Evolutionary conservation across 2,329 filamentous ascomycete genomes (phyloP), one percentile per base, ranked within the genome.

Genomic region (Colletotrichum camelliae): DNA sequence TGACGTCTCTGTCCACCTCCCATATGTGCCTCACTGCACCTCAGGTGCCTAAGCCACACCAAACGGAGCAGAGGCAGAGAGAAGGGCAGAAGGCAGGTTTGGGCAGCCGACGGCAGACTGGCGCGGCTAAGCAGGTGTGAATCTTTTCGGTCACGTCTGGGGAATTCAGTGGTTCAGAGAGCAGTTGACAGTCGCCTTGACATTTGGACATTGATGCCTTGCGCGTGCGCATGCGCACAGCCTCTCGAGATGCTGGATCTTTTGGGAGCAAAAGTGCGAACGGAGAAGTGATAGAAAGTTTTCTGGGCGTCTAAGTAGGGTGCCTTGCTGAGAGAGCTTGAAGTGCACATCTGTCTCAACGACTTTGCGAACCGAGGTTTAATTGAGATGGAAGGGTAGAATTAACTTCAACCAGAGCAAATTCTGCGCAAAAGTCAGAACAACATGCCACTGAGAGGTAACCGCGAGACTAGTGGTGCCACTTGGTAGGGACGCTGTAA

Each of bases 391-490:
- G 55, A 31, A 4, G 18, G 8, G 16, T 16, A 31, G 7, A n/a
- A 31, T 31, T 31, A 12, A 27, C 15, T 31, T 58, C 55, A 58
- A 31, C 27, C 55, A 31, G 24, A 31, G 55, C 7, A 58, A 58
- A 58, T 21, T 52, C 43, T 52, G 43, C 43, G 43, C 43, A 29
- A 58, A 71, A 70, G 64, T 57, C 68, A 58, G 61, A 24, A 65
- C 16, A 72, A 75, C 72, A 72, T 67, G 72, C 73, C 70, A 73
- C 35, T n/a, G 62, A 31, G 60, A 33, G 33, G 18, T 27, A 58
- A 68, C 73, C 70, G 64, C 39, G 43, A 73, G 73, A 75, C 58
- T 21, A 52, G 70, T 75, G 57, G 70, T 73, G 69, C 69, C 69
- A 72, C 15, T 29, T 58, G 27, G 21, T 65, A 65, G 21, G 35